These are phyloP conservation scores for Datisca glomerata DNA, from an alignment of 306 rosid species.

Conservation along the genomic window DNA sequence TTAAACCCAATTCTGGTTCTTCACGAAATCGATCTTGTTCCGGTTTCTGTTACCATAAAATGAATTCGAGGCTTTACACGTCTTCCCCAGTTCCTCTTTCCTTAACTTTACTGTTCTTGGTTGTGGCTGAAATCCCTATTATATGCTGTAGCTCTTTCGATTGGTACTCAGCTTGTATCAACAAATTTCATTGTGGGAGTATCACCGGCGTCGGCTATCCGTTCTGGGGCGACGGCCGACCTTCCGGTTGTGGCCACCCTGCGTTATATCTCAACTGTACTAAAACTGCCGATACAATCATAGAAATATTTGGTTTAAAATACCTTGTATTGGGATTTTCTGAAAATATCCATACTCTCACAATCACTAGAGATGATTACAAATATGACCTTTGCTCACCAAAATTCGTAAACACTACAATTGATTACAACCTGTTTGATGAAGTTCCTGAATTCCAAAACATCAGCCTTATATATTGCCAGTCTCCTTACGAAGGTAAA, in stretches of 20 bases:
- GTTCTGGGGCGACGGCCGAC: conserved; percentile 9
- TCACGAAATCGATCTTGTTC: no score
- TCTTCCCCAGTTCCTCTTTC: neutral
- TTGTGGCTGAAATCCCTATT: neutral
- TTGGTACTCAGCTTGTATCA: conserved; percentile 6
- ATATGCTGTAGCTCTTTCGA: neutral
- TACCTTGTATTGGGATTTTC: neutral
- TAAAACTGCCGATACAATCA: neutral
- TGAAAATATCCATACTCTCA: neutral
- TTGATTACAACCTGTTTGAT: conserved; percentile 12
- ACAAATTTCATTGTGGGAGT: conserved; percentile 1
- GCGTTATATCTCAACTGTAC: neutral
- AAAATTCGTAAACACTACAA: conserved; percentile 11
- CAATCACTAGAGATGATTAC: conserved; percentile 11
- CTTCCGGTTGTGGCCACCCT: conserved; percentile 4
- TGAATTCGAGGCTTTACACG: neutral
- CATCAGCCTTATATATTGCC: conserved; percentile 6
- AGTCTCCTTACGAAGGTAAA: neutral
- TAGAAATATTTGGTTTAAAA: neutral
- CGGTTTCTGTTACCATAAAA: neutral
- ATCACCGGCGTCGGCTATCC: conserved; percentile 6
- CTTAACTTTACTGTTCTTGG: neutral
- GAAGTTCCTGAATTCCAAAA: neutral
- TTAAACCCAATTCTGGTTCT: no score
- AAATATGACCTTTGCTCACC: conserved; percentile 2